Percentiles rank a stretch among this genome's conserved stretches.
Conservation (phyloP, 148 eudicot genomes). For the Diospyros lotus region DNA sequence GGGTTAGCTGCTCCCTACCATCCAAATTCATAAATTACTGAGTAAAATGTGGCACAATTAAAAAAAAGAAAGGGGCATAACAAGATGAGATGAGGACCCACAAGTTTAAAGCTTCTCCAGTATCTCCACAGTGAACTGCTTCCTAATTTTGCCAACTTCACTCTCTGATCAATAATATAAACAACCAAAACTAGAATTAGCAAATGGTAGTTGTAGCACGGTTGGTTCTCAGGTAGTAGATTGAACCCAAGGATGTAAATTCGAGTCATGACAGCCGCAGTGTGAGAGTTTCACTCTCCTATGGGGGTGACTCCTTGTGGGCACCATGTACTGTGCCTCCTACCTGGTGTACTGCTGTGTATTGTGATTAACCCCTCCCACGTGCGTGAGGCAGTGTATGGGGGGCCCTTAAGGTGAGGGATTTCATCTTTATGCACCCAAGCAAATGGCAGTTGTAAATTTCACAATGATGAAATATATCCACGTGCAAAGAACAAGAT, state of each 20-base stretch:
- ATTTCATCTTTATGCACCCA: too few relatives aligned
- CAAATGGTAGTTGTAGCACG: neutral
- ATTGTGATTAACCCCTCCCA: too few relatives aligned
- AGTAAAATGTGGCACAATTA: neutral
- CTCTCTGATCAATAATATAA: slow-evolving; percentile 40
- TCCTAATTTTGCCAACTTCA: slow-evolving; percentile 73
- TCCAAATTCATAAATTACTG: slow-evolving; percentile 6
- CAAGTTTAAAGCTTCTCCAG: slow-evolving; percentile 73
- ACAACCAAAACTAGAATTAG: neutral
- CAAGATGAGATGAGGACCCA: slow-evolving; percentile 25
- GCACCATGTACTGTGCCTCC: too few relatives aligned
- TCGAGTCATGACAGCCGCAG: too few relatives aligned
- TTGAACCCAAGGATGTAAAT: too few relatives aligned
- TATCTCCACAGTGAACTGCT: slow-evolving; percentile 87
- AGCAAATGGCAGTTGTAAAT: neutral
- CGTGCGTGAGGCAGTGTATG: too few relatives aligned
- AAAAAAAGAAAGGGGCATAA: neutral
- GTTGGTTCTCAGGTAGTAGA: too few relatives aligned
- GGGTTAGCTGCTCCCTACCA: slow-evolving; percentile 54
- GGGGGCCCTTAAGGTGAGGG: too few relatives aligned
- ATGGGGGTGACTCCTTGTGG: too few relatives aligned
- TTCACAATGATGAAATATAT: neutral
- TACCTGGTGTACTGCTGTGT: too few relatives aligned
- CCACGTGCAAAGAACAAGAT: neutral
- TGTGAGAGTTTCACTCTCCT: too few relatives aligned